These are phyloP conservation scores for Pichia exigua DNA, from an alignment of 805 yeast genomes.

Conservation along the genomic window DNA sequence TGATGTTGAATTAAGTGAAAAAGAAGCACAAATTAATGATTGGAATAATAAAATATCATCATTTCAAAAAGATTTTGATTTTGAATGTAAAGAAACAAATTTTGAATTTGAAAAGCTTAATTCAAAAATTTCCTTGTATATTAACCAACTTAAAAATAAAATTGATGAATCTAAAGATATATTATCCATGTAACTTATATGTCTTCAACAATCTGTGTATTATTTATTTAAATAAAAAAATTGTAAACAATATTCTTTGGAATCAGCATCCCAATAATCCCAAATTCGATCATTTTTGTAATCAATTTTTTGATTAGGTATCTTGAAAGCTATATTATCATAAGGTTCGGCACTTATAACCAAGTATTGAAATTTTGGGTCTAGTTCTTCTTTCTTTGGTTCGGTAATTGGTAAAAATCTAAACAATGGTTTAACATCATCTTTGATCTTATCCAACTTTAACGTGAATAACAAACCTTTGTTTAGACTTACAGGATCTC, in stretches of 20 bases:
- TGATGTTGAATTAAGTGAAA: constrained; percentile 41
- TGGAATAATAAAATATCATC: constrained; percentile 29
- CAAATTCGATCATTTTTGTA: constrained; percentile 39
- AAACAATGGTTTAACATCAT: constrained; percentile 49
- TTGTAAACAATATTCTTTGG: constrained; percentile 63
- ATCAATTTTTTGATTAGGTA: constrained; percentile 55
- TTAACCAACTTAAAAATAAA: constrained; percentile 40
- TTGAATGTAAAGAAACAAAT: constrained; percentile 46
- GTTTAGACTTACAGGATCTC: constrained; percentile 50
- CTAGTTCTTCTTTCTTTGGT: constrained; percentile 38
- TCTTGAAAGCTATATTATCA: constrained; percentile 67
- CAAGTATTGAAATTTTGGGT: constrained; percentile 56
- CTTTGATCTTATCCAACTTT: constrained; percentile 42
- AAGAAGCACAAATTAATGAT: constrained; percentile 38
- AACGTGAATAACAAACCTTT: constrained; percentile 62
- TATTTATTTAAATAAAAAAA: constrained; percentile 39
- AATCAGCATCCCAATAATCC: constrained; percentile 69
- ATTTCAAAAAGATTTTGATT: constrained; percentile 38
- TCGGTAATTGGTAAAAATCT: constrained; percentile 77
- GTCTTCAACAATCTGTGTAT: background rate
- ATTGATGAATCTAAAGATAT: constrained; percentile 11
- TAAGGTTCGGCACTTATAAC: constrained; percentile 87
- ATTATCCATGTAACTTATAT: background rate
- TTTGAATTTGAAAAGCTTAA: constrained; percentile 47
- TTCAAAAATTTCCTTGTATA: constrained; percentile 46